A percentile compares a stretch with the other conserved stretches of the same genome.
Conservation (phyloP, 2,329 filamentous ascomycete species). For the Fusarium siculi region DNA sequence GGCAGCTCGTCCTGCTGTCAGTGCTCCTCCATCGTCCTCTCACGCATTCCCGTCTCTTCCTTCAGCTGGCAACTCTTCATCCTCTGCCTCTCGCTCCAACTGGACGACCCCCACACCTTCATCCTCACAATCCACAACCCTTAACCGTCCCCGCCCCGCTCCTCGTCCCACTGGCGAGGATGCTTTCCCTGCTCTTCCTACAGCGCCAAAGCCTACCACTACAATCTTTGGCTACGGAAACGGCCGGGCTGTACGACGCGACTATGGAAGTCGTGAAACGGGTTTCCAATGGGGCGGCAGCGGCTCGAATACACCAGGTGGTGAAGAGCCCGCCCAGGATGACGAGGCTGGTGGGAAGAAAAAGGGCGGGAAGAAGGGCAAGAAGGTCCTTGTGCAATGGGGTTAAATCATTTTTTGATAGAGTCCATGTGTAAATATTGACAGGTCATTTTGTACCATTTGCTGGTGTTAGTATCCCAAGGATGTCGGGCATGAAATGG, state of each 20-base stretch:
- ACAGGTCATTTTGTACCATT: background rate
- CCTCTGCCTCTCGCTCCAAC: conserved; percentile 44
- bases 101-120: conserved; percentile 42
- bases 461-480: background rate
- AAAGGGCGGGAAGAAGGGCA: conserved; percentile 68
- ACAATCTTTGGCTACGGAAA: conserved; percentile 71
- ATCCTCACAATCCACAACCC: conserved; percentile 44
- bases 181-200: conserved; percentile 84
- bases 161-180: conserved; percentile 57
- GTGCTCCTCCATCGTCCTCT: conserved; percentile 39
- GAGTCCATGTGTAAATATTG: background rate
- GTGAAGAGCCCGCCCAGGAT: conserved; percentile 41
- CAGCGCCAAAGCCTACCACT: conserved; percentile 75
- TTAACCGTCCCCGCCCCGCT: conserved; percentile 31
- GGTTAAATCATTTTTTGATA: conserved; percentile 52
- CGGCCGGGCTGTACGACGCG: conserved; percentile 63
- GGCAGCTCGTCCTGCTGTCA: conserved; percentile 31
- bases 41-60: conserved; percentile 59
- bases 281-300: conserved; percentile 63
- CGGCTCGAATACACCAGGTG: conserved; percentile 40
- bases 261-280: conserved; percentile 60
- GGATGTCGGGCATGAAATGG: background rate
- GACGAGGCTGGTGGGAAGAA: conserved; percentile 55
- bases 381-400: conserved; percentile 72
- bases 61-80: conserved; percentile 35